Evolutionary conservation across 768 basidiomycete genomes (phyloP), one percentile per base, ranked within the genome.

Genomic region (Boletellus emodensis): DNA sequence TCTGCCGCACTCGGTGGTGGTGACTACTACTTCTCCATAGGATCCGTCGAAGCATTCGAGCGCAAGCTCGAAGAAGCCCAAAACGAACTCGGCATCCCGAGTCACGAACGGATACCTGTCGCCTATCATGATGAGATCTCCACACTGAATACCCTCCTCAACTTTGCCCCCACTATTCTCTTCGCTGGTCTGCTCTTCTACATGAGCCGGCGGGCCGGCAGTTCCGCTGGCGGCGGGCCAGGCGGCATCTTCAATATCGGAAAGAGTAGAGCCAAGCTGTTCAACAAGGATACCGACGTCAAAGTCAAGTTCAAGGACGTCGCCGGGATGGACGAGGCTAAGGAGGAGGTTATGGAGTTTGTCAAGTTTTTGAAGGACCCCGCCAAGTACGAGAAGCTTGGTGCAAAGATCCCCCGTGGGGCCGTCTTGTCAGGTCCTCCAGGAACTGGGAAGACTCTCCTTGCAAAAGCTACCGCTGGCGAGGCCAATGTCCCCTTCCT

Each of bases 321-420:
- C 15, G 96, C 96, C 13, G 96, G 96, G 34, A 98, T 98, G 95
- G 96, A 99, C 72, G 96, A 99, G 71, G 96, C 94, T 39, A 99
- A 99, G 76, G 90, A 94, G 75, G 96, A 99, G 74, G 95, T 99
- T 61, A 95, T 98, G 91, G 96, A 99, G 68, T 99, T 98, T 60
- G 96, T 99, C 67, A 94, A 96, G 61, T 98, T 99, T 76, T 76
- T 99, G 63, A 97, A 97, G 74, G 89, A 98, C 50, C 96, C 96
- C 12, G 73, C 83, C 28, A 88, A 87, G 67, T 99, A 96, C 73
- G 91, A 97, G 72, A 91, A 85, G 58, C 81, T 99, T 36, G 96
- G 96, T 52, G 96, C 96, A 52, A 98, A 98, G 75, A 98, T 98
- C 56, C 93, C 93, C 44, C 87, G 93, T 35, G 93, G 93, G 46